phyloP scores from a whole-genome alignment of 371 early-diverging fungal species.

The Syncephalastrum contaminatum region DNA sequence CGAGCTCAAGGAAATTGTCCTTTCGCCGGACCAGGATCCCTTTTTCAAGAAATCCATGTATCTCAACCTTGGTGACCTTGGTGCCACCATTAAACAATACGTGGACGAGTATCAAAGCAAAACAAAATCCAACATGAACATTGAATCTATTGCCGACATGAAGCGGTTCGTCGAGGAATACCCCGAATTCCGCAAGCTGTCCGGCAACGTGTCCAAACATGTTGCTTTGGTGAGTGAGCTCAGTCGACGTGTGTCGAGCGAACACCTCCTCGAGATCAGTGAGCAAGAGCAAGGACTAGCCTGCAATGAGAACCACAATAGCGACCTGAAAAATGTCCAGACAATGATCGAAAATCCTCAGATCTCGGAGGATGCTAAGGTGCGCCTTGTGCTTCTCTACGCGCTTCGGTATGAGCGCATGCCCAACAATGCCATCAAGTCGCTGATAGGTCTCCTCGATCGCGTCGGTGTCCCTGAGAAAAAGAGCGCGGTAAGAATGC shows the following conservation, averaged over 20 bases:
- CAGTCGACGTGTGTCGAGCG: conserved; percentile 73
- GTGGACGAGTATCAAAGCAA: conserved; percentile 91
- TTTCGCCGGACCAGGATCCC: conserved; percentile 84
- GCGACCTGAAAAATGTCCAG: conserved; percentile 76
- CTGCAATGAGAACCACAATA: conserved; percentile 78
- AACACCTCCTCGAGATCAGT: conserved; percentile 78
- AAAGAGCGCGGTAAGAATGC: conserved; percentile 63
- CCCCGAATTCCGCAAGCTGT: conserved; percentile 93
- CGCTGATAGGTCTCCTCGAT: conserved; percentile 69
- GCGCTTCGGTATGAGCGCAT: conserved; percentile 88
- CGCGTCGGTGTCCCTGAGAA: conserved; percentile 68
- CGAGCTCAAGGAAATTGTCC: conserved; percentile 89
- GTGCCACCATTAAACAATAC: conserved; percentile 89
- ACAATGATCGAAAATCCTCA: conserved; percentile 63
- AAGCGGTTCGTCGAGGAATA: conserved; percentile 97
- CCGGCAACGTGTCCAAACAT: conserved; percentile 96
- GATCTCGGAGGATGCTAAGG: conserved; percentile 72
- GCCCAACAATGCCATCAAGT: conserved; percentile 64
- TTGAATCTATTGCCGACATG: conserved; percentile 96
- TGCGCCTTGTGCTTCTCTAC: conserved; percentile 82
- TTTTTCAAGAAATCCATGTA: conserved; percentile 90
- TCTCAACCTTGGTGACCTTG: conserved; percentile 92
- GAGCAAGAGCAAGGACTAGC: conserved; percentile 96
- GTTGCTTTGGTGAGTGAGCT: conserved; percentile 94
- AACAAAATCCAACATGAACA: conserved; percentile 84